These are phyloP conservation scores for Cyclotella distinguenda DNA, from an alignment of 108 stramenopile genomes.

Conservation along the genomic window DNA sequence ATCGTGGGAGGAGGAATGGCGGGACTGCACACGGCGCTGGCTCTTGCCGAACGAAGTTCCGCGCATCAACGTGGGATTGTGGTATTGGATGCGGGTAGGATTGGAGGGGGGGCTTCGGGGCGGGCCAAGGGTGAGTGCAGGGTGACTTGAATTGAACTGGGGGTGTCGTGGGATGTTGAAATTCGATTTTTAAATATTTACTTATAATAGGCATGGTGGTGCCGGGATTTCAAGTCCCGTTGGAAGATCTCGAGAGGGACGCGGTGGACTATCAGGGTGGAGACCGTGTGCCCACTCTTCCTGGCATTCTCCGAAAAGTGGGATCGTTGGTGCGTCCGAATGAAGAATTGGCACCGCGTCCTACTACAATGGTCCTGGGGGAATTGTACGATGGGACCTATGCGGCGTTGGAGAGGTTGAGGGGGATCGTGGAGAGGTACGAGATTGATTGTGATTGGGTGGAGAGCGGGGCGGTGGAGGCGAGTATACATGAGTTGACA, in stretches of 20 bases:
- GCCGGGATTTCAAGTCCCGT: conserved; percentile 35
- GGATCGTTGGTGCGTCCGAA: not conserved
- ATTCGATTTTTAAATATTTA: not conserved
- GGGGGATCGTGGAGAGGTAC: conserved; percentile 25
- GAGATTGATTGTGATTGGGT: conserved; percentile 45
- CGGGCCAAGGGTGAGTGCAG: conserved; percentile 22
- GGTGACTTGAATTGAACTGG: not conserved
- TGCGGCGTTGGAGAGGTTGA: conserved; percentile 26
- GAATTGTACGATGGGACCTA: conserved; percentile 26
- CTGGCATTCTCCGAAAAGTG: not conserved
- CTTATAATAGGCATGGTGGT: conserved; percentile 16
- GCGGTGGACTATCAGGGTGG: conserved; percentile 12
- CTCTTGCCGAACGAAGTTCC: conserved; percentile 13
- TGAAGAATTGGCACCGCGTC: conserved; percentile 1
- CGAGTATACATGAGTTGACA: conserved; percentile 17
- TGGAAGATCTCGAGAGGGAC: conserved; percentile 18
- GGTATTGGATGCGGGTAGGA: conserved; percentile 18
- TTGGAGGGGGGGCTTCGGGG: conserved; percentile 35
- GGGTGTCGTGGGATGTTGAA: not conserved
- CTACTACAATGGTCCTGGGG: conserved; percentile 7
- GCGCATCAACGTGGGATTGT: conserved; percentile 10
- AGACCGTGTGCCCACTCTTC: not conserved
- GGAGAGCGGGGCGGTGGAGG: conserved; percentile 32
- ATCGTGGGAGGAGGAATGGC: conserved; percentile 42
- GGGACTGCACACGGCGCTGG: conserved; percentile 31